Percentiles rank a stretch among this genome's conserved stretches.
Evolutionary conservation across 129 eudicot genomes (phyloP).

Genomic region (Tagetes erecta): DNA sequence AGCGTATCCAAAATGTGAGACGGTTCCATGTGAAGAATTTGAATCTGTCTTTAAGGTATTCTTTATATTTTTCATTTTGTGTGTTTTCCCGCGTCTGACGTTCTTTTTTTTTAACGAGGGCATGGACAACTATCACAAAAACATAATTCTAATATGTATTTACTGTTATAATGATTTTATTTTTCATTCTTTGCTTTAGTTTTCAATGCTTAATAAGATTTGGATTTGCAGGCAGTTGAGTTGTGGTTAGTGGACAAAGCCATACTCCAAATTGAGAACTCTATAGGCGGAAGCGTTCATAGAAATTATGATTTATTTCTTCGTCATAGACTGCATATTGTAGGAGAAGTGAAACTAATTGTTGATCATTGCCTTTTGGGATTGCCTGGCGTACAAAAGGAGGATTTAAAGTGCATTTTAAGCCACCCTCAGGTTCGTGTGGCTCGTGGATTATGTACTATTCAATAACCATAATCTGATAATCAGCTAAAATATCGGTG

Average conservation of each 20-base stretch:
- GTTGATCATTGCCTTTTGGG: slow-evolving; percentile 93
- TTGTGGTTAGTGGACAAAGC: slow-evolving; percentile 94
- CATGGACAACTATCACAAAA: background rate
- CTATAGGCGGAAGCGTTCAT: slow-evolving; percentile 92
- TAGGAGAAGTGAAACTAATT: slow-evolving; percentile 82
- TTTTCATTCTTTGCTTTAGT: slow-evolving; percentile 11
- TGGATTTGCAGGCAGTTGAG: slow-evolving; percentile 71
- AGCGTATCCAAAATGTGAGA: slow-evolving; percentile 85
- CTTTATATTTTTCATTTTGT: background rate
- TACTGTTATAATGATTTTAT: background rate
- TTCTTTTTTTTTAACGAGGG: background rate
- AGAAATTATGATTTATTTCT: slow-evolving; percentile 85
- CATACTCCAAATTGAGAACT: slow-evolving; percentile 89
- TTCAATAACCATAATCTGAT: background rate
- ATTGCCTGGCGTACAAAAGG: slow-evolving; percentile 77
- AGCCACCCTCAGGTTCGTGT: slow-evolving; percentile 86
- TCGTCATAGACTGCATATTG: slow-evolving; percentile 88
- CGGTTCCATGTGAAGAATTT: slow-evolving; percentile 88
- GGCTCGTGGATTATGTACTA: background rate
- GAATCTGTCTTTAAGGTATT: slow-evolving; percentile 86
- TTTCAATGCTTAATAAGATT: background rate
- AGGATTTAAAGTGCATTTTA: slow-evolving; percentile 76
- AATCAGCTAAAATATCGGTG: background rate
- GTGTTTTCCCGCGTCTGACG: background rate
- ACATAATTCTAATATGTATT: background rate